Evolutionary conservation across 257 asterid species (phyloP).

Genomic region (Nicotiana tabacum): DNA sequence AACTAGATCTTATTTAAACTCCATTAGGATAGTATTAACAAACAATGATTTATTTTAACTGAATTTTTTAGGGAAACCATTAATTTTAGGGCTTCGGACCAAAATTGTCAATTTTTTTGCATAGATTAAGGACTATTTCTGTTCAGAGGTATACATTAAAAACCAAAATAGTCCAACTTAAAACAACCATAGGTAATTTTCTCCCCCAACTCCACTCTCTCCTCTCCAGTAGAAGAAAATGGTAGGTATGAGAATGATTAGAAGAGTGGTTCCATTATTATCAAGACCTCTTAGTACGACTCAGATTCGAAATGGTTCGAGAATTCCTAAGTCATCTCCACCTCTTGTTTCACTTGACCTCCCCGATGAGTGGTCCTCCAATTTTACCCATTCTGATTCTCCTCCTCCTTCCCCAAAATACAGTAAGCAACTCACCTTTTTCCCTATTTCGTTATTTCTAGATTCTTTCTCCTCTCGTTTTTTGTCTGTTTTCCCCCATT

Average conservation of each 20-base stretch:
- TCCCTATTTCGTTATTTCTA: background rate
- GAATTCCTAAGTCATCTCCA: constrained; percentile 43
- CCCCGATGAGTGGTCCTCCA: constrained; percentile 49
- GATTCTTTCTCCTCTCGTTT: background rate
- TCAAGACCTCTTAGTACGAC: constrained; percentile 30
- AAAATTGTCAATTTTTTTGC: too few species aligned
- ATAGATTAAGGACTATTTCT: too few species aligned
- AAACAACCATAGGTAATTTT: too few species aligned
- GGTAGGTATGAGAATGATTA: background rate
- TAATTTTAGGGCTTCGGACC: too few species aligned
- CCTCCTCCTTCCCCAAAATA: constrained; percentile 21
- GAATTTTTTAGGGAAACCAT: too few species aligned
- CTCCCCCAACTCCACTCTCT: too few species aligned
- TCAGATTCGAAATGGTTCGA: constrained; percentile 7
- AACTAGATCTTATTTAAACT: too few species aligned
- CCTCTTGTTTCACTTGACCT: constrained; percentile 57
- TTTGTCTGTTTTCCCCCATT: background rate
- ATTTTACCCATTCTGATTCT: constrained; percentile 16
- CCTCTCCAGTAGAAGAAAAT: background rate
- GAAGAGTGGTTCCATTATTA: background rate
- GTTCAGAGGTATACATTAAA: too few species aligned
- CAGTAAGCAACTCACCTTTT: background rate
- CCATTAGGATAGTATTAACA: too few species aligned
- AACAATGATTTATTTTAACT: too few species aligned
- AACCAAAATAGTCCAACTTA: too few species aligned